Evolutionary conservation across 1,284 basidiomycete genomes (phyloP).

Genomic region (Ceratobasidium sp.): DNA sequence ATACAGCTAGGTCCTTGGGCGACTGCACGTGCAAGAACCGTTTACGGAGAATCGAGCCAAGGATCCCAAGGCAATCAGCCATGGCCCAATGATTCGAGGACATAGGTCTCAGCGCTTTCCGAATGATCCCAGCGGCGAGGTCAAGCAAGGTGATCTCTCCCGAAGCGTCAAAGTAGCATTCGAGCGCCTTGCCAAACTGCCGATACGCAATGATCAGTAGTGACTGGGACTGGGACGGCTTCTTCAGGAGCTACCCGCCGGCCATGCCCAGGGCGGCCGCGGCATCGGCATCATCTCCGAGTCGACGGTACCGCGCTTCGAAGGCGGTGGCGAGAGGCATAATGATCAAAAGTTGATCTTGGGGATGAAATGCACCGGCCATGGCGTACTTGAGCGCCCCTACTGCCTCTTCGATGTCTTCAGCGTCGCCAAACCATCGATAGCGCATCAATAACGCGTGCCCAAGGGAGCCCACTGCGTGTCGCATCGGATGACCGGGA

Average conservation of each 20-base stretch:
- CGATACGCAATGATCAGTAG: background rate
- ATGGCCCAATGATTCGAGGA: background rate
- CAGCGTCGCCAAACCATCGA: constrained; percentile 1
- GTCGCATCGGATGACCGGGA: background rate
- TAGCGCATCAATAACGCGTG: constrained; percentile 14
- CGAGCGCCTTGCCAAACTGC: too few species aligned
- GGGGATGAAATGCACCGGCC: background rate
- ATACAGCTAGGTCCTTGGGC: background rate
- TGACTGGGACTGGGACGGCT: background rate
- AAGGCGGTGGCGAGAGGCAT: background rate
- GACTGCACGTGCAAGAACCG: background rate
- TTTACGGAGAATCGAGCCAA: constrained; percentile 15
- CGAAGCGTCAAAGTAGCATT: too few species aligned
- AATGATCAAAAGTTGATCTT: background rate
- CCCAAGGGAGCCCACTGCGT: background rate
- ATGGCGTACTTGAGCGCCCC: background rate
- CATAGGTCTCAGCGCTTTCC: background rate
- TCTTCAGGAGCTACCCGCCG: background rate
- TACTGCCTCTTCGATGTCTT: background rate
- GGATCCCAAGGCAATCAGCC: background rate
- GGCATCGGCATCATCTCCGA: constrained; percentile 3
- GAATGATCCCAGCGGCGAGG: too few species aligned
- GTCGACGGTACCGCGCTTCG: constrained; percentile 15
- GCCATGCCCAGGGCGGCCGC: background rate
- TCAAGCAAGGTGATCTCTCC: too few species aligned